phyloP scores from a whole-genome alignment of 768 basidiomycete species.

The Cubamyces lactineus region DNA sequence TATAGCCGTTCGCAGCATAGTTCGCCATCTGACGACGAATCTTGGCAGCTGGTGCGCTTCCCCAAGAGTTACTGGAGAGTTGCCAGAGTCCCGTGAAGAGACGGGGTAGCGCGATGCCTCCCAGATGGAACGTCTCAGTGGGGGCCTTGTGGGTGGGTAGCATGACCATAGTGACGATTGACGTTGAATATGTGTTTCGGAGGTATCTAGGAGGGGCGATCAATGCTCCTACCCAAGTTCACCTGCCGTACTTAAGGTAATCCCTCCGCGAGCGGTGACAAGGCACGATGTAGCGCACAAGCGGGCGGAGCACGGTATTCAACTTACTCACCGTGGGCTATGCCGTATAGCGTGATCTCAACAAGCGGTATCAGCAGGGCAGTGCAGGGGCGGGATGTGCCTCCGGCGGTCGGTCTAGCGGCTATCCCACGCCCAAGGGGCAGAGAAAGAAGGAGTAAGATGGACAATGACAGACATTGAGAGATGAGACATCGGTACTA shows the following conservation, averaged over 20 bases:
- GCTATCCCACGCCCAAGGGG: background rate
- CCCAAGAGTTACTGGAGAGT: conserved; percentile 85
- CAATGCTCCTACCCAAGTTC: background rate
- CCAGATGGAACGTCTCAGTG: conserved; percentile 31
- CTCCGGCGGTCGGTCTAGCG: background rate
- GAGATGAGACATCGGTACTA: too few species aligned
- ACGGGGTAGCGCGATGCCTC: conserved; percentile 29
- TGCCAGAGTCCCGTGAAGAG: conserved; percentile 65
- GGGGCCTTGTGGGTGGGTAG: conserved; percentile 1
- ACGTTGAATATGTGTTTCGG: background rate
- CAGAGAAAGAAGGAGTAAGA: background rate
- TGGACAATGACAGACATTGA: background rate
- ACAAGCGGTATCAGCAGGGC: conserved; percentile 4
- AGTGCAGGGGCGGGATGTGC: background rate
- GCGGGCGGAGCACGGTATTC: conserved; percentile 12
- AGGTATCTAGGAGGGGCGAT: background rate
- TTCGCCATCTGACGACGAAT: conserved; percentile 69
- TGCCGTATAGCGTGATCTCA: conserved; percentile 10
- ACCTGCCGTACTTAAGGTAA: background rate
- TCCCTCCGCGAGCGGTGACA: background rate
- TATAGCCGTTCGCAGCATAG: conserved; percentile 64
- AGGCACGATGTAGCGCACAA: background rate
- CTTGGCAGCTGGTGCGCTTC: conserved; percentile 65
- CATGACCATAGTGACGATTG: conserved; percentile 9
- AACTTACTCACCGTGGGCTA: conserved; percentile 10